phyloP scores from a whole-genome alignment of 805 yeast genomes.

The Kodamaea fukazawae region DNA sequence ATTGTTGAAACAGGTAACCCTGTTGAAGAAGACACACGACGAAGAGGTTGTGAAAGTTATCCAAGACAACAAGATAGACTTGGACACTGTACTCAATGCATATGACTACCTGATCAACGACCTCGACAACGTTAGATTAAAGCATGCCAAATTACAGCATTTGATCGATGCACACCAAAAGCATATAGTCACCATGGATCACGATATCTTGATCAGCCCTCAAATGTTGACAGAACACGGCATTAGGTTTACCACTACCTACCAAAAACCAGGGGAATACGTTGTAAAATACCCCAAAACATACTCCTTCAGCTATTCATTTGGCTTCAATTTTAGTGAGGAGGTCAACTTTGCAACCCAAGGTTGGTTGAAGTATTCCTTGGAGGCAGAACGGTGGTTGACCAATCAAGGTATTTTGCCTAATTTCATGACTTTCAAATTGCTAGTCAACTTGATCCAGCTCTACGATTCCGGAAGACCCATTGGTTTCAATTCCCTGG shows the following conservation, averaged over 20 bases:
- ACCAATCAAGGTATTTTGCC: conserved; percentile 48
- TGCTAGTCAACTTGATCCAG: conserved; percentile 47
- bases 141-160: conserved; percentile 21
- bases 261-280: conserved; percentile 63
- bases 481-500: conserved; percentile 31
- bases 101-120: conserved; percentile 32
- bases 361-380: conserved; percentile 52
- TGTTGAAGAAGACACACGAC: conserved; percentile 13
- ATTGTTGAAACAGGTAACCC: conserved; percentile 25
- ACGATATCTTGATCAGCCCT: conserved; percentile 52
- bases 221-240: conserved; percentile 44
- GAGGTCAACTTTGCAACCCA: conserved; percentile 54
- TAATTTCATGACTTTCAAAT: conserved; percentile 47
- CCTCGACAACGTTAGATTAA: conserved; percentile 27
- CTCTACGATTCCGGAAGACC: conserved; percentile 33
- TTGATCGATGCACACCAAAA: conserved; percentile 13
- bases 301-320: conserved; percentile 49
- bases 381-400: conserved; percentile 53
- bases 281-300: conserved; percentile 56
- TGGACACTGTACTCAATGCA: conserved; percentile 28
- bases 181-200: conserved; percentile 24
- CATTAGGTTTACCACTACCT: conserved; percentile 44
- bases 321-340: conserved; percentile 58
- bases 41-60: conserved; percentile 12
- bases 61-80: conserved; percentile 13